A percentile compares a stretch with the other conserved stretches of the same genome.
phyloP scores from a whole-genome alignment of 495 filamentous ascomycete species.

The Astrocystis sublimbata region DNA sequence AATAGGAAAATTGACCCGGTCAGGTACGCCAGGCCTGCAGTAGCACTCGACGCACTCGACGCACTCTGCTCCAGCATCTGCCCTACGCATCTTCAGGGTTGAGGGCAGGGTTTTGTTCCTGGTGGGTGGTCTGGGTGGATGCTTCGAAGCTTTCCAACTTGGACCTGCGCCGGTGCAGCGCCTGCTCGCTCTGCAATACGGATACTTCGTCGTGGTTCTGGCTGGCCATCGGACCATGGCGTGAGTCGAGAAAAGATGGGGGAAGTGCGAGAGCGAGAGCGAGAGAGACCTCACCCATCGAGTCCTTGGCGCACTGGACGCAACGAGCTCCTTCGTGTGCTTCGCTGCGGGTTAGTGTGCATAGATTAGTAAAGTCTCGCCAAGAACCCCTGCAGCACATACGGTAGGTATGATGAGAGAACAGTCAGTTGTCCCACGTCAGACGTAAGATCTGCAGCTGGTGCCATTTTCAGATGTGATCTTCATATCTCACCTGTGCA shows the following conservation, averaged over 20 bases:
- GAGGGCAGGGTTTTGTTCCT: neutral
- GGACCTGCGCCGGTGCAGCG: slow-evolving; percentile 4
- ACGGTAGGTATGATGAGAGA: slow-evolving; percentile 17
- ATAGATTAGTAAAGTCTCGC: neutral
- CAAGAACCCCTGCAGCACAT: slow-evolving; percentile 8
- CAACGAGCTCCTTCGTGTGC: neutral
- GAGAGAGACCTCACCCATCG: neutral
- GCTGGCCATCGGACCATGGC: too few relatives aligned
- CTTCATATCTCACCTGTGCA: neutral
- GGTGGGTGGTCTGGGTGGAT: neutral
- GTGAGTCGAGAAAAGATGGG: neutral
- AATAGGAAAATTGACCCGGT: slow-evolving; percentile 6
- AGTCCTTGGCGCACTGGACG: neutral
- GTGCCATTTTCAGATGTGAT: slow-evolving; percentile 15
- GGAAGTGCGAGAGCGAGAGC: neutral
- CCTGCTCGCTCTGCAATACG: too few relatives aligned
- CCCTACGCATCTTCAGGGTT: slow-evolving; percentile 3
- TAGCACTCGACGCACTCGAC: neutral
- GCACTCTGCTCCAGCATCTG: slow-evolving; percentile 2
- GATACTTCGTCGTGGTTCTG: too few relatives aligned
- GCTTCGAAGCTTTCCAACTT: slow-evolving; percentile 7
- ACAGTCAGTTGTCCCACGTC: slow-evolving; percentile 11
- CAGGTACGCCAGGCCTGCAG: too few relatives aligned
- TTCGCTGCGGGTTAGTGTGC: slow-evolving; percentile 9
- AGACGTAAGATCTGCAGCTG: slow-evolving; percentile 11